These are phyloP conservation scores for Mycosphaerella arachidis DNA, from an alignment of 2,329 filamentous ascomycete genomes.

Conservation along the genomic window DNA sequence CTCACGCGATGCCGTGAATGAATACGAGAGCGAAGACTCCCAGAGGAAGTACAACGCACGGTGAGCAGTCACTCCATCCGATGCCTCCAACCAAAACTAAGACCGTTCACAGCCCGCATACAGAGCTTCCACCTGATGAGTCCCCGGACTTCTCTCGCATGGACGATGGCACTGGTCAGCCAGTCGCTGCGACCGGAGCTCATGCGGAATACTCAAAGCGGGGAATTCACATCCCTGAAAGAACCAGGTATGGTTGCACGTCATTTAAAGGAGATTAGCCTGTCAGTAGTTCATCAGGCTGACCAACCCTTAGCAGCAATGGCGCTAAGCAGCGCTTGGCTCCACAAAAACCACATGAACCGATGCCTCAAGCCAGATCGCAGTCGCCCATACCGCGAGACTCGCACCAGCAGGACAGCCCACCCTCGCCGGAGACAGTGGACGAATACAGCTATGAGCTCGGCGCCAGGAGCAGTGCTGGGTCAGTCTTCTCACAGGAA, in stretches of 20 bases:
- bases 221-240: constrained; percentile 22
- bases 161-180: constrained; percentile 19
- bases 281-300: background rate
- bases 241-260: constrained; percentile 21
- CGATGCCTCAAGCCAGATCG: constrained; percentile 6
- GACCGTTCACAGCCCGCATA: constrained; percentile 12
- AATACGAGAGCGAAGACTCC: constrained; percentile 27
- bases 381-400: constrained; percentile 6
- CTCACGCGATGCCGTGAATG: constrained; percentile 10
- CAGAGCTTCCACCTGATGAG: constrained; percentile 11
- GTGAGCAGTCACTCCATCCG: constrained; percentile 10
- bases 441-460: constrained; percentile 20
- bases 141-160: constrained; percentile 23
- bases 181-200: constrained; percentile 9
- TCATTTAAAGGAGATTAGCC: background rate
- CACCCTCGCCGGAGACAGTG: constrained; percentile 14
- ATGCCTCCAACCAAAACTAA: constrained; percentile 9
- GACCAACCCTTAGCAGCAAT: constrained; percentile 4
- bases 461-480: constrained; percentile 32
- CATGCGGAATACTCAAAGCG: constrained; percentile 9
- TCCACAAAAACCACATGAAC: background rate
- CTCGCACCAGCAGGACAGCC: constrained; percentile 2
- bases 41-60: constrained; percentile 19
- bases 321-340: constrained; percentile 6
- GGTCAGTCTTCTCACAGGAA: constrained; percentile 34